Percentiles rank a stretch among this genome's conserved stretches.
Evolutionary conservation across 116 monocot genomes (phyloP).

Genomic region (Trichopus zeylanicus): DNA sequence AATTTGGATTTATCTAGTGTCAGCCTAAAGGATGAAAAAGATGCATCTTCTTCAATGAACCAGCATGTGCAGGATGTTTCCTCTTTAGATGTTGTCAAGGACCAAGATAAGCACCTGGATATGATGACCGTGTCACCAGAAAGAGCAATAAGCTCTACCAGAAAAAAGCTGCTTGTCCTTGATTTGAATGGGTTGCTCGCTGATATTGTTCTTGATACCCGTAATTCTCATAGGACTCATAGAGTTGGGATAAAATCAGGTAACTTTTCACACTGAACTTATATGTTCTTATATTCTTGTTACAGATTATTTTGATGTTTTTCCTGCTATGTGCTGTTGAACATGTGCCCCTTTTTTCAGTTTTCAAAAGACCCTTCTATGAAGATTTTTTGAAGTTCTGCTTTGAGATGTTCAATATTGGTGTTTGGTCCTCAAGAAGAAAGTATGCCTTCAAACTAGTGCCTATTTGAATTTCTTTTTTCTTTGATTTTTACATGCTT

Average conservation of each 20-base stretch:
- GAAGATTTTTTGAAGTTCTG: slow-evolving; percentile 33
- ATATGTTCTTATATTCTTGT: background rate
- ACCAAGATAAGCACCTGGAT: background rate
- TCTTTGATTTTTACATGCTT: background rate
- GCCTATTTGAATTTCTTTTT: background rate
- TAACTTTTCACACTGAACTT: background rate
- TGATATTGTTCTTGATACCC: slow-evolving; percentile 14
- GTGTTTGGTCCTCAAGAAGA: slow-evolving; percentile 31
- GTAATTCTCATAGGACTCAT: slow-evolving; percentile 8
- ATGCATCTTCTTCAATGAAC: background rate
- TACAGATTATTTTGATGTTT: background rate
- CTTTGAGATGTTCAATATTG: slow-evolving; percentile 33
- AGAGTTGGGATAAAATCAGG: slow-evolving; percentile 15
- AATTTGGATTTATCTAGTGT: no score
- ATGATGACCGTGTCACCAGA: background rate
- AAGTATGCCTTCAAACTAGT: background rate
- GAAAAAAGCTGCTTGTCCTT: slow-evolving; percentile 38
- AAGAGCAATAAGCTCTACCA: background rate
- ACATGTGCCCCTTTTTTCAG: slow-evolving; percentile 1
- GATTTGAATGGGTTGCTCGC: slow-evolving; percentile 46
- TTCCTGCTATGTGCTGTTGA: background rate
- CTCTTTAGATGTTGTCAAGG: background rate
- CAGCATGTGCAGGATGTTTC: background rate
- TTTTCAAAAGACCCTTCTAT: slow-evolving; percentile 36
- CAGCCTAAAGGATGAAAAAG: background rate